These are phyloP conservation scores for Rosa multiflora DNA, from an alignment of 306 rosid genomes.

Conservation along the genomic window DNA sequence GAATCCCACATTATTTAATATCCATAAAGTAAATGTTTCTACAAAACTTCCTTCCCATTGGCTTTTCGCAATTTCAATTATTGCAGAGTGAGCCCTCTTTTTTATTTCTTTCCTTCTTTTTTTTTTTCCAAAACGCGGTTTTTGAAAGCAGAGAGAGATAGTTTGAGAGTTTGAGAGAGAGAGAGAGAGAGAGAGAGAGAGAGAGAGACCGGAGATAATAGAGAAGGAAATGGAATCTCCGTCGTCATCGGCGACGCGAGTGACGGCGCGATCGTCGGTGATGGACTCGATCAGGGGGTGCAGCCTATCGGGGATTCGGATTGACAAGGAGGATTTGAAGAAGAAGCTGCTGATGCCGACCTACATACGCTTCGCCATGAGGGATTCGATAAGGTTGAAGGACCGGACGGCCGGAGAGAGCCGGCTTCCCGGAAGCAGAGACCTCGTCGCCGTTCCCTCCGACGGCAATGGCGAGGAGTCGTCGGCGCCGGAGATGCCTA, in stretches of 20 bases:
- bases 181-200: too few relatives aligned
- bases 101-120: background rate
- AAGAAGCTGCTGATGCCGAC: slow-evolving; percentile 71
- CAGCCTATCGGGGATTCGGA: slow-evolving; percentile 61
- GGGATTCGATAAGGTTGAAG: slow-evolving; percentile 68
- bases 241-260: slow-evolving; percentile 38
- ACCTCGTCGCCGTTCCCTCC: slow-evolving; percentile 16
- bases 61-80: background rate
- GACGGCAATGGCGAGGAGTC: slow-evolving; percentile 29
- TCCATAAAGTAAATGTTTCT: background rate
- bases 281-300: slow-evolving; percentile 65
- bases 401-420: slow-evolving; percentile 68
- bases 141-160: background rate
- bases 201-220: background rate
- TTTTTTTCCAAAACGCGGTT: background rate
- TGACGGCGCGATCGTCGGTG: slow-evolving; percentile 52
- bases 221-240: slow-evolving; percentile 40
- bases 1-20: background rate
- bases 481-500: slow-evolving; percentile 55
- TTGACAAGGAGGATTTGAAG: slow-evolving; percentile 78
- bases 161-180: background rate
- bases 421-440: slow-evolving; percentile 26
- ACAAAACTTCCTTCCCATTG: background rate
- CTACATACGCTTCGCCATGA: slow-evolving; percentile 81
- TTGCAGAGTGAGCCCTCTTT: background rate